These are phyloP conservation scores for Symbiodinium pilosum DNA, from an alignment of 73 alveolate genomes.

Conservation along the genomic window DNA sequence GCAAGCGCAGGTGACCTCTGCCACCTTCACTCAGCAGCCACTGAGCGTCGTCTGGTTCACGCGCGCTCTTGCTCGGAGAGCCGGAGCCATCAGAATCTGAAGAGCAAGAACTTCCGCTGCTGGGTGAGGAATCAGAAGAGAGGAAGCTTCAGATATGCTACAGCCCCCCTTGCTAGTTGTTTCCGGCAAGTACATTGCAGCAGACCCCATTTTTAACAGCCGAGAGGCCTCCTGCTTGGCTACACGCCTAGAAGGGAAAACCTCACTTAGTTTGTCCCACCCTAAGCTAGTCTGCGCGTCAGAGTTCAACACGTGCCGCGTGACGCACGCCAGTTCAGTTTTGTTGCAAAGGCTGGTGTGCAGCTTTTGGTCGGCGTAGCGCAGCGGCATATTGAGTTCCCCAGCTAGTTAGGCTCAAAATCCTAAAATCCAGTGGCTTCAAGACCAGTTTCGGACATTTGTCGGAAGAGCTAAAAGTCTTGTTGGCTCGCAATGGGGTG, in stretches of 20 bases:
- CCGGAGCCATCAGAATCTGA: not conserved
- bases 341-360: not conserved
- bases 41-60: not conserved
- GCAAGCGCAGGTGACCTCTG: constrained; percentile 13
- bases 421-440: too few species aligned
- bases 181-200: not conserved
- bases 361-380: constrained; percentile 23
- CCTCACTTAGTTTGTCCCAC: not conserved
- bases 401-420: too few species aligned
- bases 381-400: constrained; percentile 20
- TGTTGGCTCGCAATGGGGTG: constrained; percentile 2
- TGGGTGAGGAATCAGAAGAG: not conserved
- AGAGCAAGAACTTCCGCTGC: not conserved
- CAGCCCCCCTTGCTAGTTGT: too few species aligned
- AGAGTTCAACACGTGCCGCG: not conserved
- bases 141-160: not conserved
- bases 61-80: too few species aligned
- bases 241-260: not conserved
- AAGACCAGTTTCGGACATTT: too few species aligned
- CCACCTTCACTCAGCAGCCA: constrained; percentile 29
- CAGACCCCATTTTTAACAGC: not conserved
- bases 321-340: constrained; percentile 24
- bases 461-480: constrained; percentile 6
- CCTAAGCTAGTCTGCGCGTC: not conserved
- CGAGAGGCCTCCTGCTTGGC: not conserved